These are phyloP conservation scores for Stramenopiles sp. DNA, from an alignment of 352 stramenopile species.

Conservation along the genomic window DNA sequence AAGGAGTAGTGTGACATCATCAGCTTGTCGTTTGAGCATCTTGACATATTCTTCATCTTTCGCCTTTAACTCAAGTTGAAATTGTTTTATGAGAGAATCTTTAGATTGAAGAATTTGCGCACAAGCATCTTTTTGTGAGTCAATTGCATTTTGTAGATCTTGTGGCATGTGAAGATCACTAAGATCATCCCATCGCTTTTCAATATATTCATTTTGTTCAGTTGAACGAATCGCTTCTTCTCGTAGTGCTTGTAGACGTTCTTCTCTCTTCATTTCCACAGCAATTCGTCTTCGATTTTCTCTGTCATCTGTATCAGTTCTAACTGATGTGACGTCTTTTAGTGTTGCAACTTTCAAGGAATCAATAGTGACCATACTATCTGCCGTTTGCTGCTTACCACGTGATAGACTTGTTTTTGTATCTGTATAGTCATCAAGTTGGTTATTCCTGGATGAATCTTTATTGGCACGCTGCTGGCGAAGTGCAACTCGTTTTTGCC, in stretches of 20 bases:
- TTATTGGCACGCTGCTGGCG: too few species aligned
- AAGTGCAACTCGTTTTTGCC: too few species aligned
- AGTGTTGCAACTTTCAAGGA: conserved; percentile 31
- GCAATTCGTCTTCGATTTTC: conserved; percentile 46
- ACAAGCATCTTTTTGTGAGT: conserved; percentile 40
- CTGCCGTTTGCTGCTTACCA: conserved; percentile 8
- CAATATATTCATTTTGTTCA: conserved; percentile 51
- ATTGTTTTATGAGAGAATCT: conserved; percentile 20
- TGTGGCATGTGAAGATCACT: conserved; percentile 62
- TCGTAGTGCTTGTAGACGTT: conserved; percentile 36
- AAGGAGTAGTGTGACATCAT: conserved; percentile 50
- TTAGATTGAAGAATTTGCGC: conserved; percentile 51
- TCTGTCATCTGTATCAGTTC: conserved; percentile 39
- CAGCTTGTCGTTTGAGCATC: conserved; percentile 39
- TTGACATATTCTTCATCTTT: conserved; percentile 79
- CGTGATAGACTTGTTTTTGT: too few species aligned
- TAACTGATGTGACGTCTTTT: conserved; percentile 46
- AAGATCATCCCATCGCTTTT: conserved; percentile 54
- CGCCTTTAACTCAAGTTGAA: conserved; percentile 40
- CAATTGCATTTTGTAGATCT: conserved; percentile 46
- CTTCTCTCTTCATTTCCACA: conserved; percentile 43
- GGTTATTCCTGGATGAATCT: too few species aligned
- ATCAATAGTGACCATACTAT: conserved; percentile 20
- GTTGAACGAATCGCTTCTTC: conserved; percentile 47
- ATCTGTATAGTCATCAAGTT: too few species aligned